Evolutionary conservation across 2,329 filamentous ascomycete species (phyloP).

Genomic region (Colletotrichum sp.): DNA sequence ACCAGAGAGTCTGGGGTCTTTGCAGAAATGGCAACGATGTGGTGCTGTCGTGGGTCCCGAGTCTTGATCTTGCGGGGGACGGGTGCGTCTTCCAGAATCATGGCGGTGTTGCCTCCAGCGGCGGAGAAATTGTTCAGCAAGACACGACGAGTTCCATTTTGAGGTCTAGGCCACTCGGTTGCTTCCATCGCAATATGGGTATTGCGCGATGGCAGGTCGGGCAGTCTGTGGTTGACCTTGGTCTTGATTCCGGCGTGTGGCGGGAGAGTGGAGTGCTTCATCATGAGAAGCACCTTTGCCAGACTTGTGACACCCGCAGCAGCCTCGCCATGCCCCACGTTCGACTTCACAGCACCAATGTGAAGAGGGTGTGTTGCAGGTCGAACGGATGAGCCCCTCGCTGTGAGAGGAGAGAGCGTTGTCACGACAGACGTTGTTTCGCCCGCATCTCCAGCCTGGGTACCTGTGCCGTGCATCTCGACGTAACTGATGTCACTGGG

Average conservation of each 20-base stretch:
- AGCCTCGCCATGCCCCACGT: slow-evolving; percentile 20
- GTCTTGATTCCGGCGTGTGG: slow-evolving; percentile 69
- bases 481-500: slow-evolving; percentile 43
- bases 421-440: slow-evolving; percentile 25
- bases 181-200: slow-evolving; percentile 61
- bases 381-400: neutral
- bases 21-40: slow-evolving; percentile 62
- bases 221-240: slow-evolving; percentile 64
- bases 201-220: slow-evolving; percentile 60
- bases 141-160: slow-evolving; percentile 47
- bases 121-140: slow-evolving; percentile 75
- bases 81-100: slow-evolving; percentile 65
- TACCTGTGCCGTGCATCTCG: slow-evolving; percentile 50
- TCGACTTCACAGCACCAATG: slow-evolving; percentile 28
- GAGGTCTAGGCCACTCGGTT: slow-evolving; percentile 49
- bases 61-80: slow-evolving; percentile 33
- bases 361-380: slow-evolving; percentile 21
- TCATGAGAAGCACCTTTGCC: slow-evolving; percentile 8
- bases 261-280: slow-evolving; percentile 16
- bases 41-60: slow-evolving; percentile 61
- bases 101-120: slow-evolving; percentile 73
- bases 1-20: slow-evolving; percentile 39
- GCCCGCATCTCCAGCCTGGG: slow-evolving; percentile 27
- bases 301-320: slow-evolving; percentile 19
- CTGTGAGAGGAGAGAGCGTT: neutral